Conservation (phyloP, 441 rosid species). For the Geranium incanum region DNA sequence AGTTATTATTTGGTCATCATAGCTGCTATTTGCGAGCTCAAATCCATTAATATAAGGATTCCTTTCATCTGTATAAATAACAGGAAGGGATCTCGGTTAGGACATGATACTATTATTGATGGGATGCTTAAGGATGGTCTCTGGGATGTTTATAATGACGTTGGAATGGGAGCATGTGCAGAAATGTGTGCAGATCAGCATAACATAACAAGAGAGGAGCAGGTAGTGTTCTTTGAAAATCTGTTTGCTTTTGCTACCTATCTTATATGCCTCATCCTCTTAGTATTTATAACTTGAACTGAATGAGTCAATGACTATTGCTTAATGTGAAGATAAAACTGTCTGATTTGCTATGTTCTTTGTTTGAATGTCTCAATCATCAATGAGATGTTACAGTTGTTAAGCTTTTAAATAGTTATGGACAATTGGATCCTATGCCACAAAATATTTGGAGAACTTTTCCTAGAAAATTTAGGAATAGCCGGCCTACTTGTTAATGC, state of each 20-base stretch:
- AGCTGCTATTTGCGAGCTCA: neutral
- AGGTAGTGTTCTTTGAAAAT: conserved; percentile 35
- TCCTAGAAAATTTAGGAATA: neutral
- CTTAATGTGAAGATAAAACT: neutral
- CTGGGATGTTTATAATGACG: conserved; percentile 91
- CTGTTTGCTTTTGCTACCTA: neutral
- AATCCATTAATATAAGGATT: neutral
- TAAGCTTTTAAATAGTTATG: neutral
- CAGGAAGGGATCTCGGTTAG: conserved; percentile 82
- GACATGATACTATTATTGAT: conserved; percentile 73
- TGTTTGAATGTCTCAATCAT: neutral
- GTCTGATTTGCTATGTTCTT: conserved; percentile 6
- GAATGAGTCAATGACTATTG: neutral
- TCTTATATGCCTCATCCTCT: neutral
- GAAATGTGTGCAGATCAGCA: conserved; percentile 80
- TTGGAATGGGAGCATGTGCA: conserved; percentile 87
- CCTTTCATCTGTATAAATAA: conserved; percentile 16
- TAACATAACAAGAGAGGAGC: conserved; percentile 60
- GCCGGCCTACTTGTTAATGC: neutral
- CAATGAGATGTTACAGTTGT: neutral
- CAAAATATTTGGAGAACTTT: conserved; percentile 2
- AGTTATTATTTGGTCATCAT: neutral
- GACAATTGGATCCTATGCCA: neutral
- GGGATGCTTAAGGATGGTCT: conserved; percentile 93
- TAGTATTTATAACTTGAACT: neutral